Conservation (phyloP, 2,329 filamentous ascomycete species). For the Cryphonectria parasitica region DNA sequence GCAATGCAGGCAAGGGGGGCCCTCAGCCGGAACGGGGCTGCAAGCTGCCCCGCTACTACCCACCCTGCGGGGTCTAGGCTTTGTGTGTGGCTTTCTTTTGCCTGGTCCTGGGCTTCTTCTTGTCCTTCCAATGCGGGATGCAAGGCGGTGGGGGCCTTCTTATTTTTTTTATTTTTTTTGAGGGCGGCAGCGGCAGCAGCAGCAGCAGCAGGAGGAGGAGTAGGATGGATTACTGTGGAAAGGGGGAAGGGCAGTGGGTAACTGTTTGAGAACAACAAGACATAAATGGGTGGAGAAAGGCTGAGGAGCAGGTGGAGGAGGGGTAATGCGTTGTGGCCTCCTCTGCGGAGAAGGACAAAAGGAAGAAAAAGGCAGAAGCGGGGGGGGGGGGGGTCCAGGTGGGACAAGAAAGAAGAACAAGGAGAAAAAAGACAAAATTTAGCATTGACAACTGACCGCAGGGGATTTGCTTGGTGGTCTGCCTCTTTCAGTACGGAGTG, state of each 20-base stretch:
- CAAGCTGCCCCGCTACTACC: not conserved
- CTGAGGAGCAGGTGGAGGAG: not conserved
- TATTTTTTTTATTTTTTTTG: not conserved
- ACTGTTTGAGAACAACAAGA: not conserved
- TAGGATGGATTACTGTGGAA: not conserved
- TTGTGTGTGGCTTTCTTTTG: not conserved
- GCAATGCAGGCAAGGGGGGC: not conserved
- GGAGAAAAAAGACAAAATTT: not conserved
- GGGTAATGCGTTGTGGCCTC: not conserved
- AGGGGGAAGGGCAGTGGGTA: not conserved
- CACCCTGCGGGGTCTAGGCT: not conserved
- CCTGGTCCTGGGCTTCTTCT: constrained; percentile 1
- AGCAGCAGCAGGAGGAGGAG: not conserved
- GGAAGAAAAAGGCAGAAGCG: not conserved
- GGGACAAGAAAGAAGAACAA: not conserved
- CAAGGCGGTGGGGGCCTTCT: not conserved
- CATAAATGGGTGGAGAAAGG: not conserved
- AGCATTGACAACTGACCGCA: not conserved
- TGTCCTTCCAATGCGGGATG: not conserved
- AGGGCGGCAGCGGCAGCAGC: not conserved
- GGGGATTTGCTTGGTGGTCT: not conserved
- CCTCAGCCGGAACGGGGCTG: not conserved
- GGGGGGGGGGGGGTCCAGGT: too few relatives aligned
- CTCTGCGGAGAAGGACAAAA: not conserved
- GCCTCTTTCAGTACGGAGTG: not conserved